Conservation (phyloP, 768 basidiomycete species). For the Boletales sp. region DNA sequence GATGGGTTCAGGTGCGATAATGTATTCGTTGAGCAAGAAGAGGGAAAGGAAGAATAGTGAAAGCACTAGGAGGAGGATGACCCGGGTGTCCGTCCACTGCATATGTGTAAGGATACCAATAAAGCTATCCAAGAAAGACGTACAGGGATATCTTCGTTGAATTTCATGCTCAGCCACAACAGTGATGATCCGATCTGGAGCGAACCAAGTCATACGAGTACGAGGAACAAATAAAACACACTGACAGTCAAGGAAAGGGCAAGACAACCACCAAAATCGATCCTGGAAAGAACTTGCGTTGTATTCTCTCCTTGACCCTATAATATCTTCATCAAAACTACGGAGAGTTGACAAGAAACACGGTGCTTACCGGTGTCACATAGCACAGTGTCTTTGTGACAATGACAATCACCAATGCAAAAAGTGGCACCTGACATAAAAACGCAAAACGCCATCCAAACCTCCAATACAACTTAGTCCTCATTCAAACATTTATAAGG, state of each 20-base stretch:
- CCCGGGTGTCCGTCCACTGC: constrained; percentile 55
- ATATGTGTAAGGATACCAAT: not conserved
- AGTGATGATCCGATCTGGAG: constrained; percentile 55
- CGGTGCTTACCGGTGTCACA: constrained; percentile 53
- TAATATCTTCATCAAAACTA: too few species aligned
- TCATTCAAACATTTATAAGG: not conserved
- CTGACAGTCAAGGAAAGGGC: constrained; percentile 57
- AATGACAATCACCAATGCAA: constrained; percentile 45
- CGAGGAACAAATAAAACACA: not conserved
- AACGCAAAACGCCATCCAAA: constrained; percentile 79
- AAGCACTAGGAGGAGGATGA: constrained; percentile 46
- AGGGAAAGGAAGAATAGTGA: constrained; percentile 41
- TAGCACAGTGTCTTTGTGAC: constrained; percentile 56
- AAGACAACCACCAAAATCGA: constrained; percentile 72
- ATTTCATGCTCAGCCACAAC: constrained; percentile 66
- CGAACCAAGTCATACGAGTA: not conserved
- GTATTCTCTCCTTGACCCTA: constrained; percentile 66
- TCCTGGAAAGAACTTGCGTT: constrained; percentile 67
- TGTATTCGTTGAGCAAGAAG: constrained; percentile 61
- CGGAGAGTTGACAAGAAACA: too few species aligned
- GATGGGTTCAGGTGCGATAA: constrained; percentile 64
- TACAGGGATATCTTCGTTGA: constrained; percentile 63
- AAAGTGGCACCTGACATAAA: constrained; percentile 65
- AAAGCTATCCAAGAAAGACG: constrained; percentile 9
- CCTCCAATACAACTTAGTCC: constrained; percentile 31